Evolutionary conservation across 352 stramenopile species (phyloP).

Genomic region (Pythium guiyangense): DNA sequence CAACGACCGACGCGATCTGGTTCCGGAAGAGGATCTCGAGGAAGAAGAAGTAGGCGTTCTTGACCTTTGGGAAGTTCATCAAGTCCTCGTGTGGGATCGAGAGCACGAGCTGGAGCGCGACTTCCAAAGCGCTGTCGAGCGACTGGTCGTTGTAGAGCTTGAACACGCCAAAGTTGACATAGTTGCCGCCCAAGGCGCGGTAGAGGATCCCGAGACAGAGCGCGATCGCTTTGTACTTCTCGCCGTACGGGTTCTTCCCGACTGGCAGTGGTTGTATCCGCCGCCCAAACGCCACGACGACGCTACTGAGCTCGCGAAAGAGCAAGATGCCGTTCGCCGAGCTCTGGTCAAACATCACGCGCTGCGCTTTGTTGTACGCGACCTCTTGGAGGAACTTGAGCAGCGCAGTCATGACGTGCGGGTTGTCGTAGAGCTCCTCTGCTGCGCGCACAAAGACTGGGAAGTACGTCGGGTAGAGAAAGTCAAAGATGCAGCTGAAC

Average conservation of each 20-base stretch:
- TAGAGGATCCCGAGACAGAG: constrained; percentile 92
- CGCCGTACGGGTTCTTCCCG: constrained; percentile 90
- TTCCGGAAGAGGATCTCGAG: constrained; percentile 98
- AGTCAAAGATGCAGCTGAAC: constrained; percentile 97
- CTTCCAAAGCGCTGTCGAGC: constrained; percentile 92
- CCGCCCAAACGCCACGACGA: constrained; percentile 94
- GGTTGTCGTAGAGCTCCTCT: constrained; percentile 92
- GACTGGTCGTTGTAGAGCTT: constrained; percentile 97
- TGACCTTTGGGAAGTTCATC: constrained; percentile 97
- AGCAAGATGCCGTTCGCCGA: constrained; percentile 97
- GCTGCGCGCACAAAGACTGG: constrained; percentile 92
- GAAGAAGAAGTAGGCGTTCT: constrained; percentile 97
- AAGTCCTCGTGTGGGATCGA: constrained; percentile 96
- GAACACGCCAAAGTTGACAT: constrained; percentile 99
- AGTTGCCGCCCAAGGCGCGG: constrained; percentile 90
- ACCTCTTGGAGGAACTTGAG: constrained; percentile 97
- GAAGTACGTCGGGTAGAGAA: constrained; percentile 96
- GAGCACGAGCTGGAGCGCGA: constrained; percentile 93
- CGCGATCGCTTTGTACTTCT: constrained; percentile 97
- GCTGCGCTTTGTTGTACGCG: constrained; percentile 94
- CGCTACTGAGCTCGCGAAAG: constrained; percentile 94
- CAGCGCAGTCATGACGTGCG: constrained; percentile 93
- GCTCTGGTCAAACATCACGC: constrained; percentile 98
- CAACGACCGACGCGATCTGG: constrained; percentile 93
- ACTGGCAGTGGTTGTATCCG: constrained; percentile 82